Evolutionary conservation across 176 grass and related monocot species (phyloP).

Genomic region (Echinochloa phyllopogon): DNA sequence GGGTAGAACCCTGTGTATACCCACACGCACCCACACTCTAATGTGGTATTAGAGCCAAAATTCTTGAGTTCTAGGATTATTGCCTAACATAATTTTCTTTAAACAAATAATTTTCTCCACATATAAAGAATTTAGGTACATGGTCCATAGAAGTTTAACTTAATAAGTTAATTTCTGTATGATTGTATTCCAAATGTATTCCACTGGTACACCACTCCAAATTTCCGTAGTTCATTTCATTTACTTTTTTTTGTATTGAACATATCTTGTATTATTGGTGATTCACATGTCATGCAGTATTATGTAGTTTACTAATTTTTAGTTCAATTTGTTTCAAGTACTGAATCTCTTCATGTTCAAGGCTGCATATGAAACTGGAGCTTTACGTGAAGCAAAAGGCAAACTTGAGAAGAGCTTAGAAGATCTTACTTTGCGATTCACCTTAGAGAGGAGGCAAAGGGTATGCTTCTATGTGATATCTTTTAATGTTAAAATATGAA

Average conservation of each 20-base stretch:
- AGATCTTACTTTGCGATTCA: conserved; percentile 80
- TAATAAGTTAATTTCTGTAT: conserved; percentile 1
- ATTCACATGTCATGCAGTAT: conserved; percentile 1
- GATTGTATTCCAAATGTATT: neutral
- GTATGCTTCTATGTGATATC: conserved; percentile 50
- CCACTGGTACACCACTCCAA: neutral
- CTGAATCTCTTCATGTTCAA: conserved; percentile 48
- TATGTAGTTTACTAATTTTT: neutral
- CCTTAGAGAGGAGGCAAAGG: conserved; percentile 76
- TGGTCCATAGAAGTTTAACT: neutral
- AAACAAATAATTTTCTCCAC: neutral
- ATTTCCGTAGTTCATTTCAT: neutral
- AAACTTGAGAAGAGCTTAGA: conserved; percentile 87
- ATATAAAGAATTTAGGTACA: neutral
- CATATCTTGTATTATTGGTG: neutral
- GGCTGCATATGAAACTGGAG: conserved; percentile 84
- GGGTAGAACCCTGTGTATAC: no score
- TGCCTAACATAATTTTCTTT: neutral
- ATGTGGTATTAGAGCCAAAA: neutral
- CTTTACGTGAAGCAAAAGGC: conserved; percentile 84
- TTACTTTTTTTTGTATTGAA: neutral
- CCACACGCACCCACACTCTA: no score
- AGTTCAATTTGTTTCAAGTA: conserved; percentile 14
- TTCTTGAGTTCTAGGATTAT: neutral
- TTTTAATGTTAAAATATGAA: conserved; percentile 10